Percentiles rank a stretch among this genome's conserved stretches.
phyloP scores from a whole-genome alignment of 2,329 filamentous ascomycete genomes.

The Magnaporthales sp. region DNA sequence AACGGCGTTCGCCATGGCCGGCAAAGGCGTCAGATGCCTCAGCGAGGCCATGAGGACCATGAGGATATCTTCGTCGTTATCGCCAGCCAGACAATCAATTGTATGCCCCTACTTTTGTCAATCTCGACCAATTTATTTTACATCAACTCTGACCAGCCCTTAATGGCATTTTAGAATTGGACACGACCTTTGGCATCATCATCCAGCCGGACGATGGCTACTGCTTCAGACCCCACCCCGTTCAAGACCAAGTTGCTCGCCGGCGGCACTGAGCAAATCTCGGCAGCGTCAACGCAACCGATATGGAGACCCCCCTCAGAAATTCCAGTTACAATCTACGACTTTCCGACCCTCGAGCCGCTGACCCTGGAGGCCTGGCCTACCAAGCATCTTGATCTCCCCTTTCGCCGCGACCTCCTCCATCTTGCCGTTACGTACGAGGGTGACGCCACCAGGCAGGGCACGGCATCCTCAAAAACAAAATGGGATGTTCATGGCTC shows the following conservation, averaged over 20 bases:
- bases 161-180: neutral
- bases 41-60: conserved; percentile 43
- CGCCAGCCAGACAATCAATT: conserved; percentile 3
- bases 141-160: too few relatives aligned
- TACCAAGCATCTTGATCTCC: conserved; percentile 74
- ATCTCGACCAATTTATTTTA: neutral
- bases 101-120: neutral
- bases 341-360: conserved; percentile 84
- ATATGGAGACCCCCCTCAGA: conserved; percentile 28
- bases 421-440: conserved; percentile 91
- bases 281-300: conserved; percentile 20
- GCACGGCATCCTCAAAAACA: conserved; percentile 76
- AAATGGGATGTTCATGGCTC: conserved; percentile 79
- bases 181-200: conserved; percentile 5
- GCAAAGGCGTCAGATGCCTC: conserved; percentile 40
- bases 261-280: conserved; percentile 37
- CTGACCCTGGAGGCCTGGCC: conserved; percentile 69
- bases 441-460: conserved; percentile 78
- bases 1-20: conserved; percentile 29
- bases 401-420: conserved; percentile 82
- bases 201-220: conserved; percentile 3
- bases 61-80: conserved; percentile 30
- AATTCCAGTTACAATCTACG: conserved; percentile 79
- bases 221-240: conserved; percentile 50
- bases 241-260: conserved; percentile 87